Evolutionary conservation across 192 early-diverging fungal genomes (phyloP).

Genomic region (Pilaira anomala): DNA sequence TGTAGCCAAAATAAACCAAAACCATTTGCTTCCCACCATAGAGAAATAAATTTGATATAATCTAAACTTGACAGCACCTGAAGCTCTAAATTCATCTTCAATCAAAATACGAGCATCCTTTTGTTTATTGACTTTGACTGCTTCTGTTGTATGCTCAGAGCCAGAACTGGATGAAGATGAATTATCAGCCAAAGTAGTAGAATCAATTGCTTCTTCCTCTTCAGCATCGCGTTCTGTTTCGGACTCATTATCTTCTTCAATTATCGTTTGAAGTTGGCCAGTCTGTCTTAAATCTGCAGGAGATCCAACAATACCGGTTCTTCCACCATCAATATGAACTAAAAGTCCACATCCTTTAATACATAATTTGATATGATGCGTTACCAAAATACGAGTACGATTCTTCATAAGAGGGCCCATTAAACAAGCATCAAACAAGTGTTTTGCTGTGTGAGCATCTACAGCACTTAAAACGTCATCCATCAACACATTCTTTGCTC

Average conservation of each 20-base stretch:
- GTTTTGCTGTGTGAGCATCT: conserved; percentile 77
- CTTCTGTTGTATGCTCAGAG: background rate
- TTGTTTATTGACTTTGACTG: background rate
- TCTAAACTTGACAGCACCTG: conserved; percentile 71
- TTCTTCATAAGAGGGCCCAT: conserved; percentile 70
- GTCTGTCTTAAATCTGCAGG: conserved; percentile 31
- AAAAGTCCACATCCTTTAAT: conserved; percentile 54
- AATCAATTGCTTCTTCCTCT: background rate
- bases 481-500: conserved; percentile 64
- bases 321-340: conserved; percentile 45
- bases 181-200: no score
- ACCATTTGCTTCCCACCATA: conserved; percentile 55
- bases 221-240: conserved; percentile 18
- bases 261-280: conserved; percentile 26
- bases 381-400: conserved; percentile 83
- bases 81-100: conserved; percentile 54
- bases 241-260: conserved; percentile 34
- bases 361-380: conserved; percentile 67
- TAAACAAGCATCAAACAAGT: conserved; percentile 76
- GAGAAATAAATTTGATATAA: conserved; percentile 79
- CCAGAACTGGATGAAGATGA: background rate
- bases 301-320: conserved; percentile 36
- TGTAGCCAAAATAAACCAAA: conserved; percentile 57
- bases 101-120: conserved; percentile 41
- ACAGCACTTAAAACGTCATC: conserved; percentile 92